Base-by-base conservation (phyloP, 139 green algal genomes). In the Haematococcus sp. region DNA sequence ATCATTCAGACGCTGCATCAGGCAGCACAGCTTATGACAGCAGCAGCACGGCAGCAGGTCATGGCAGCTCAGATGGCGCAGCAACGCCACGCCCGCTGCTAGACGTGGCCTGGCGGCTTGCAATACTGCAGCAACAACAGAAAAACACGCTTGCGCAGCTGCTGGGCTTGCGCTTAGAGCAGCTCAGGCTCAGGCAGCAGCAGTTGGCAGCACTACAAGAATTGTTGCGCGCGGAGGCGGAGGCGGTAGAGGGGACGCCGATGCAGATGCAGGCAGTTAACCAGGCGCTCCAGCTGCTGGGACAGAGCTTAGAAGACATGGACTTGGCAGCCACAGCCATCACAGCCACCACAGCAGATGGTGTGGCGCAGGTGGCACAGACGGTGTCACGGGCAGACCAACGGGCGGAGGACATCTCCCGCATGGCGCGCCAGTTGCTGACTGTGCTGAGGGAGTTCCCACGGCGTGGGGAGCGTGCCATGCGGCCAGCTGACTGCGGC, bases 391-490 rank as follows among this genome's bases (percentile, higher is more conserved):
- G 70, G 9, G 77, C 79, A 27, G 79, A 85, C 66, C 27, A 23
- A 23, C 75, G 80, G 16, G 80, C 80, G 17, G 80, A 86, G 55
- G 70, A 86, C 61, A 77, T 82, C 23, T 80, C 76, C 17, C 61
- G 63, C 25, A 86, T 86, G 80, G 76, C 80, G 19, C 75, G 80
- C 31, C 80, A 86, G 55, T 68, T 86, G 54, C 76, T 86, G 52
- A 32, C 44, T 16, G 81, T 83, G 32, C 73, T 82, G 51, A 71
- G 83, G 25, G 74, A 78, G 40, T 78, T 79, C 58, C 77, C 71
- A 1, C 60, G 68, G 49, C 54, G 70, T 1, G 58, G 31, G 4
- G 58, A 33, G n/a, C n/a, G 54, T 69, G 63, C 63, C 3, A 4
- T 20, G 32, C 20, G 27, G 63, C 33, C 63, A 31, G 30, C 59